Conservation (phyloP, 805 yeast genomes). For the Torulaspora gathmanii region DNA sequence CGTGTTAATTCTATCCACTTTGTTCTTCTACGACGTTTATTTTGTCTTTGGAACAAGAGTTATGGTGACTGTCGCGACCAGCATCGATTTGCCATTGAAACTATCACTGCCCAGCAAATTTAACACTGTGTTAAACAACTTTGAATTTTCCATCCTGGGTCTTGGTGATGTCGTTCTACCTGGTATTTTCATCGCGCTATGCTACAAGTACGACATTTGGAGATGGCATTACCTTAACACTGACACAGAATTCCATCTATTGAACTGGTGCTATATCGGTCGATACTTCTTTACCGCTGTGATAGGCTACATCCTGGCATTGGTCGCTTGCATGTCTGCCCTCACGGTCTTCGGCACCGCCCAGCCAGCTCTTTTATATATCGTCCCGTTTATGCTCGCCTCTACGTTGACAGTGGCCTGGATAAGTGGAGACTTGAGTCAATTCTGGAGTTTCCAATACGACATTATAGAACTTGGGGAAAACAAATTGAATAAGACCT, state of each 20-base stretch:
- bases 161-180: constrained; percentile 66
- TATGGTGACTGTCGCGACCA: constrained; percentile 59
- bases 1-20: constrained; percentile 41
- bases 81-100: constrained; percentile 46
- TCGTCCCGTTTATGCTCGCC: constrained; percentile 47
- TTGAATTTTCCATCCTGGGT: constrained; percentile 43
- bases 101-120: constrained; percentile 25
- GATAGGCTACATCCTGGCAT: constrained; percentile 46
- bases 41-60: constrained; percentile 61
- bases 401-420: constrained; percentile 37
- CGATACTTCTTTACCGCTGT: constrained; percentile 46
- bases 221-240: constrained; percentile 35
- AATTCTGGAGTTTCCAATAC: constrained; percentile 39
- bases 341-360: constrained; percentile 41
- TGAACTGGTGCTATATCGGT: constrained; percentile 35
- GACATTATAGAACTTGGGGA: constrained; percentile 17
- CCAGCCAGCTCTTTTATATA: constrained; percentile 65
- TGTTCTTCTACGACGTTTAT: constrained; percentile 59
- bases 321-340: constrained; percentile 41
- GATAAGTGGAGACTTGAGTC: constrained; percentile 40
- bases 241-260: constrained; percentile 40
- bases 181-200: constrained; percentile 48
- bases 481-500: constrained; percentile 5
- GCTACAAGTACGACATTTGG: constrained; percentile 51
- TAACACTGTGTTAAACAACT: constrained; percentile 9